Evolutionary conservation across 1,139 yeast genomes (phyloP).

Genomic region (Lodderomyces parapsilosis): DNA sequence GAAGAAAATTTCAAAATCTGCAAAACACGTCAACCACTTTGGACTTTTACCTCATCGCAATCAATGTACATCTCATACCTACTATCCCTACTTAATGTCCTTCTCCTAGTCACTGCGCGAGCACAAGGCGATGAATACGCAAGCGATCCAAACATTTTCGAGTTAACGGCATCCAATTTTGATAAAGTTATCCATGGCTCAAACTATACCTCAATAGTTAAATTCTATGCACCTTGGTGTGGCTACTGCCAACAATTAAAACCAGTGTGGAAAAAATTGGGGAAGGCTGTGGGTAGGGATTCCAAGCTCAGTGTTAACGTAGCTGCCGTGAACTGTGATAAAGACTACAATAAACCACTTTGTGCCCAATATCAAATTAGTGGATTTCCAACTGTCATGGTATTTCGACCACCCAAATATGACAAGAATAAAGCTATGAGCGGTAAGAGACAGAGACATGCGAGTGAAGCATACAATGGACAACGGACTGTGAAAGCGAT

Average conservation of each 20-base stretch:
- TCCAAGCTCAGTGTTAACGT: conserved; percentile 62
- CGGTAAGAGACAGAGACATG: conserved; percentile 36
- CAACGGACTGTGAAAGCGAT: conserved; percentile 62
- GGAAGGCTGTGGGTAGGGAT: conserved; percentile 45
- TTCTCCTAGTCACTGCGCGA: conserved; percentile 11
- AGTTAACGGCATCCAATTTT: conserved; percentile 57
- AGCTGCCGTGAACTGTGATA: conserved; percentile 87
- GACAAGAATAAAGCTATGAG: conserved; percentile 17
- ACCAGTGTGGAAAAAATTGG: conserved; percentile 61
- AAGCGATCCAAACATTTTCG: conserved; percentile 50
- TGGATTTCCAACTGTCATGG: conserved; percentile 81
- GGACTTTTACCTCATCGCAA: not conserved
- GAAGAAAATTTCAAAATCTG: not conserved
- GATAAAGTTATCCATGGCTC: conserved; percentile 62
- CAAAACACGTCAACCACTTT: not conserved
- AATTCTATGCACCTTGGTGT: conserved; percentile 98
- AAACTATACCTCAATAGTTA: conserved; percentile 80
- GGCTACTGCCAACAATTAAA: conserved; percentile 67
- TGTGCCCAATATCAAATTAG: conserved; percentile 67
- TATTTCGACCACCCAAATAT: conserved; percentile 78
- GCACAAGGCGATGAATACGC: conserved; percentile 31
- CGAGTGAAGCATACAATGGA: conserved; percentile 67
- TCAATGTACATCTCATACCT: not conserved
- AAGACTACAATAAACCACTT: conserved; percentile 58
- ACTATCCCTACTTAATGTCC: conserved; percentile 5